These are phyloP conservation scores for Chalaropsis thielavioides DNA, from an alignment of 2,329 filamentous ascomycete species.

Conservation along the genomic window DNA sequence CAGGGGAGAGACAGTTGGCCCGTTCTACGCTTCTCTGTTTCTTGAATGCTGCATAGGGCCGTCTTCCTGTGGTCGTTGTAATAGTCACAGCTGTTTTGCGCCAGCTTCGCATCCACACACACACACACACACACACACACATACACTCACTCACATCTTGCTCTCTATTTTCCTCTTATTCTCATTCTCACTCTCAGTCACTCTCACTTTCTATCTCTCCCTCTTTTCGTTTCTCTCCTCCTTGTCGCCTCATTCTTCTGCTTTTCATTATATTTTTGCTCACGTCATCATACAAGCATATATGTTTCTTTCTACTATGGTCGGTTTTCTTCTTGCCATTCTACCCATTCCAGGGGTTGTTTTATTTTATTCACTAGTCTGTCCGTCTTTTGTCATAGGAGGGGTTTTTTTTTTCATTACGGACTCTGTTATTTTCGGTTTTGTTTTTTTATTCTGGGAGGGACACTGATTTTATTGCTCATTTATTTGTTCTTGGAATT, in stretches of 20 bases:
- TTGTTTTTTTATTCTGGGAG: neutral
- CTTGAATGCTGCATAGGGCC: too few relatives aligned
- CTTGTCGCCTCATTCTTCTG: neutral
- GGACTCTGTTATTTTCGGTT: neutral
- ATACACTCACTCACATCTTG: too few relatives aligned
- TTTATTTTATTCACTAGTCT: neutral
- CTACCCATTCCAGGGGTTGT: neutral
- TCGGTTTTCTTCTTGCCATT: neutral
- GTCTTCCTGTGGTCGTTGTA: too few relatives aligned
- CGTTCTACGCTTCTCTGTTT: too few relatives aligned
- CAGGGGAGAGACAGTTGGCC: too few relatives aligned
- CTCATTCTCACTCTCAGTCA: too few relatives aligned
- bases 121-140: too few relatives aligned
- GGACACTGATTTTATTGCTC: neutral
- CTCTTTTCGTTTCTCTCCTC: neutral
- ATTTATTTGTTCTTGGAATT: neutral
- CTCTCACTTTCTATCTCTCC: too few relatives aligned
- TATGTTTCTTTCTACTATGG: neutral
- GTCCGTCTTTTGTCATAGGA: neutral
- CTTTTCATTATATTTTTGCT: neutral
- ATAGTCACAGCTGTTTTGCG: too few relatives aligned
- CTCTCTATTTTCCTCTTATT: too few relatives aligned
- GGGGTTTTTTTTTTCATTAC: neutral
- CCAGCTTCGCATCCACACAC: too few relatives aligned
- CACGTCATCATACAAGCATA: neutral